Evolutionary conservation across 208 protist genomes (phyloP).

Genomic region (Leishmania guyanensis): DNA sequence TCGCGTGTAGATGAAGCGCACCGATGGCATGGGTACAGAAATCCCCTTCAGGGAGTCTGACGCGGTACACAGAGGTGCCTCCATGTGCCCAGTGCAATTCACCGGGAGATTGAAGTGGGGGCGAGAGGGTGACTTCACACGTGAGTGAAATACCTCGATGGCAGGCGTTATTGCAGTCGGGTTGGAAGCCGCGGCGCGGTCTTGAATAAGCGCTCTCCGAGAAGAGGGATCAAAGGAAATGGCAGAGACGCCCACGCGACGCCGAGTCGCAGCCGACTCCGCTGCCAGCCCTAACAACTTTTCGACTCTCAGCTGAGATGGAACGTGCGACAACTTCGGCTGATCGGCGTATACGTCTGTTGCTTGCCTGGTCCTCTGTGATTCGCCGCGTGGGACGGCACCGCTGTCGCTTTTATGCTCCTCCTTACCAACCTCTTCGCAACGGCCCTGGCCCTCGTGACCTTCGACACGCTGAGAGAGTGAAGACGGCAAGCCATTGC

Average conservation of each 20-base stretch:
- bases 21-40: not conserved
- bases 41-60: not conserved
- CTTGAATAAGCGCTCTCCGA: not conserved
- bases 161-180: not conserved
- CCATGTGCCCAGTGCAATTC: not conserved
- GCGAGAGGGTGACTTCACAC: not conserved
- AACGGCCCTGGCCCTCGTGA: not conserved
- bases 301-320: not conserved
- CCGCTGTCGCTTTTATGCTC: not conserved
- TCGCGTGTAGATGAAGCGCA: conserved; percentile 27
- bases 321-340: not conserved
- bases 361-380: not conserved
- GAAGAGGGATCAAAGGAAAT: not conserved
- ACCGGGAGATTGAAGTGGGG: not conserved
- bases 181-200: not conserved
- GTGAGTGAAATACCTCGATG: not conserved
- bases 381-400: not conserved
- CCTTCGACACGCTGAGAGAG: not conserved
- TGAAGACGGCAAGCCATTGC: not conserved
- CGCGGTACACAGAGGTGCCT: not conserved
- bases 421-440: not conserved
- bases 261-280: too few species aligned
- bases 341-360: not conserved
- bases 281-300: not conserved
- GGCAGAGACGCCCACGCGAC: not conserved